Evolutionary conservation across 768 basidiomycete genomes (phyloP).

Genomic region (Leccinum broughii): DNA sequence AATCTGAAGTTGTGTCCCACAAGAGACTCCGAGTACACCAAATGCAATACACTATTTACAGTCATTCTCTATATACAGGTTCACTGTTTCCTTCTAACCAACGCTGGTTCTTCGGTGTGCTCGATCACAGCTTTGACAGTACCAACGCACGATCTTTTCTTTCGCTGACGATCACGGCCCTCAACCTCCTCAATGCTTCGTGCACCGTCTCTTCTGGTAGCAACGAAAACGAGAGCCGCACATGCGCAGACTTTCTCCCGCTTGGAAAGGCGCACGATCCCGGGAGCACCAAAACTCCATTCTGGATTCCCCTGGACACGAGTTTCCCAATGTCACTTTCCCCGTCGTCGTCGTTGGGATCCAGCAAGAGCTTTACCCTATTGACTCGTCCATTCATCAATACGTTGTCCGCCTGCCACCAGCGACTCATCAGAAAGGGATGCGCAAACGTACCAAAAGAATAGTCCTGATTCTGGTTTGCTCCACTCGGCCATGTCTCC

Average conservation of each 20-base stretch:
- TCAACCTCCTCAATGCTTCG: conserved; percentile 61
- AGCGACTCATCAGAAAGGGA: background rate
- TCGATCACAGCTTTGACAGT: no score
- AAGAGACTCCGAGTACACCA: no score
- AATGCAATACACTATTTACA: no score
- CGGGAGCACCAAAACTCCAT: conserved; percentile 80
- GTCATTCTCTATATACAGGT: no score
- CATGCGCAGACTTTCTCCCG: conserved; percentile 64
- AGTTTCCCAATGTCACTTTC: conserved; percentile 66
- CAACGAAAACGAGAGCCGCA: conserved; percentile 70
- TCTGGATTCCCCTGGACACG: conserved; percentile 64
- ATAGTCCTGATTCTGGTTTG: conserved; percentile 39
- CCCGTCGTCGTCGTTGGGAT: conserved; percentile 22
- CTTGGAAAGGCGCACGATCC: conserved; percentile 75
- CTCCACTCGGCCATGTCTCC: conserved; percentile 68
- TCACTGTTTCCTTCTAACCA: no score
- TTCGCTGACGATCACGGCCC: conserved; percentile 31
- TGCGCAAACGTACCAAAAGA: background rate
- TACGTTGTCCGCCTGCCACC: background rate
- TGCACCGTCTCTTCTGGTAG: conserved; percentile 62
- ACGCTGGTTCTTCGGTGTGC: no score
- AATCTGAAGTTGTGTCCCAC: no score
- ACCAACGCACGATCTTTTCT: background rate
- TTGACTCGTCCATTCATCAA: background rate
- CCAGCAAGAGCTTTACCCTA: conserved; percentile 65